Conservation (phyloP, 495 filamentous ascomycete genomes). For the Pseudevernia furfuracea region DNA sequence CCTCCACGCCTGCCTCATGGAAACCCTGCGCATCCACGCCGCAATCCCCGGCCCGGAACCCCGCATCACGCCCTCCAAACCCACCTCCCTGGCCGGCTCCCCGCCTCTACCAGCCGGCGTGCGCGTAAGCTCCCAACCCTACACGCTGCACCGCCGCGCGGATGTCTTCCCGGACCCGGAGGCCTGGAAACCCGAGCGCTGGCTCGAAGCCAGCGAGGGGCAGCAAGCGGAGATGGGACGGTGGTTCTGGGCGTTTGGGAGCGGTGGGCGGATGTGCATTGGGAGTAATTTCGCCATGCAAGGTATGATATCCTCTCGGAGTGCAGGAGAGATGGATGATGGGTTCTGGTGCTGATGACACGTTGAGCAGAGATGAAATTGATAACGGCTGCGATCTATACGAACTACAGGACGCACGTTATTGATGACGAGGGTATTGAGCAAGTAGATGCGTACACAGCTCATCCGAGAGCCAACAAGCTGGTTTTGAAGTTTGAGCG, state of each 20-base stretch:
- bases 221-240: conserved; percentile 49
- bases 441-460: conserved; percentile 59
- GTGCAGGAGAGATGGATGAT: not conserved
- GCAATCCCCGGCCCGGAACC: conserved; percentile 72
- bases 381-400: conserved; percentile 50
- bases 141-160: conserved; percentile 61
- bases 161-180: conserved; percentile 53
- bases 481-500: conserved; percentile 39
- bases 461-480: conserved; percentile 45
- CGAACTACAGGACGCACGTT: conserved; percentile 56
- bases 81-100: conserved; percentile 46
- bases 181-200: conserved; percentile 54
- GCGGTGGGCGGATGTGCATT: conserved; percentile 77
- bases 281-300: conserved; percentile 75
- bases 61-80: conserved; percentile 54
- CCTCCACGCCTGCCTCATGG: conserved; percentile 65
- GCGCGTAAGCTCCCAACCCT: conserved; percentile 61
- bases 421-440: conserved; percentile 51
- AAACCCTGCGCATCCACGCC: conserved; percentile 67
- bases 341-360: not conserved
- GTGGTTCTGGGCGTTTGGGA: conserved; percentile 82
- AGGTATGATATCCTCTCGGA: conserved; percentile 38
- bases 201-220: conserved; percentile 40
- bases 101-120: conserved; percentile 53
- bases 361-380: conserved; percentile 40